These are phyloP conservation scores for Gnomoniopsis smithogilvyi DNA, from an alignment of 2,329 filamentous ascomycete species.

Conservation along the genomic window DNA sequence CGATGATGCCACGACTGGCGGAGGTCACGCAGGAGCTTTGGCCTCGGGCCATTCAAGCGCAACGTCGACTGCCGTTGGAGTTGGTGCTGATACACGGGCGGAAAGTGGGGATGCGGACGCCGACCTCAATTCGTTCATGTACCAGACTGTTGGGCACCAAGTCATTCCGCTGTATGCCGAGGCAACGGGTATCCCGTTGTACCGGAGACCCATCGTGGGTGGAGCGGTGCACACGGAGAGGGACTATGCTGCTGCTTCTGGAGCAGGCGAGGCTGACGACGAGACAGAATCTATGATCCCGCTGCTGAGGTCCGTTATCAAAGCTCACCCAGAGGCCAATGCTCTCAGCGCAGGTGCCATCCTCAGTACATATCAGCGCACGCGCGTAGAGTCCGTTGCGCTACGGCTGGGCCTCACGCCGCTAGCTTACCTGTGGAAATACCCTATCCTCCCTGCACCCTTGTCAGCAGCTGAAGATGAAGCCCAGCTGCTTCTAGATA, in stretches of 20 bases:
- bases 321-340: slow-evolving; percentile 73
- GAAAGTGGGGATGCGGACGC: slow-evolving; percentile 38
- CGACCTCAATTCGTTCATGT: slow-evolving; percentile 98
- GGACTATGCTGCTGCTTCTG: slow-evolving; percentile 53
- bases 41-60: not conserved
- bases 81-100: slow-evolving; percentile 17
- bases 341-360: slow-evolving; percentile 91
- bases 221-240: slow-evolving; percentile 65
- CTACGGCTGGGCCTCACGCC: slow-evolving; percentile 78
- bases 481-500: slow-evolving; percentile 70
- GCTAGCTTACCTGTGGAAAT: slow-evolving; percentile 91
- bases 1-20: not conserved
- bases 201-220: slow-evolving; percentile 74
- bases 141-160: slow-evolving; percentile 91
- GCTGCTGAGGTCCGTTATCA: slow-evolving; percentile 65
- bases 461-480: slow-evolving; percentile 36
- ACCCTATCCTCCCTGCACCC: slow-evolving; percentile 64
- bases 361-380: slow-evolving; percentile 91
- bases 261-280: slow-evolving; percentile 44
- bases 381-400: slow-evolving; percentile 89
- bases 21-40: not conserved
- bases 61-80: slow-evolving; percentile 2
- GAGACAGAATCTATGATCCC: slow-evolving; percentile 86
- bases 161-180: slow-evolving; percentile 80
- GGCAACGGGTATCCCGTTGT: slow-evolving; percentile 79